Base-by-base conservation (phyloP, 495 filamentous ascomycete genomes). In the Penicillium robsamsonii region DNA sequence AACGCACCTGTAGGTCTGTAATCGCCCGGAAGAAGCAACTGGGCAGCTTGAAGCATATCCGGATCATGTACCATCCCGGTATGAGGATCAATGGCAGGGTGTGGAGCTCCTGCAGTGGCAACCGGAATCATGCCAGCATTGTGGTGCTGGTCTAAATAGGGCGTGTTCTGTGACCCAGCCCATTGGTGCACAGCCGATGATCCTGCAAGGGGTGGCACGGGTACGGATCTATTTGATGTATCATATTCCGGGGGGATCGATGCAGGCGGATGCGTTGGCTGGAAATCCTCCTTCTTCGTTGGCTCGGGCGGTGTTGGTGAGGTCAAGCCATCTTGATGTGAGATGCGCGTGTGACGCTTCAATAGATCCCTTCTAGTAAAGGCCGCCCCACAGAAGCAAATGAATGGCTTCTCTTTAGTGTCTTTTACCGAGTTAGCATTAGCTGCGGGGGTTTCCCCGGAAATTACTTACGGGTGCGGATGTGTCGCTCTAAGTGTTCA, bases 361-460 rank as follows among this genome's bases (percentile, higher is more conserved):
- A 82, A 61, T 20, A 82, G 73, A 71, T 82, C 79, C 44, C 79
- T 73, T 46, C 79, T 73, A 49, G 79, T 79, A 60, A 80, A 81
- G 1, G 76, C 75, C 42, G 78, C 74, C 66, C 79, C 79, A 70
- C 79, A 81, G 64, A 75, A 78, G 59, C 79, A 81, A 41, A 77
- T 72, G 60, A 79, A 81, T 13, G 79, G 79, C 55, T 81, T 81
- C 62, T 81, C 79, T 51, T 79, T 80, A 31, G 79, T 81, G 62
- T 81, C 79, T 81, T 37, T 44, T 17, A 22, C 37, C 24, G 42
- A 45, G 46, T 70, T 49, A 72, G 58, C 46, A 41, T 53, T 46
- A 40, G 42, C 17, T 47, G 24, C 18, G 24, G 55, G 40, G 58
- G 44, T 57, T 46, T 63, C 64, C 67, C 59, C 63, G 68, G 68